Evolutionary conservation across 257 asterid genomes (phyloP), one percentile per base, ranked within the genome.

Genomic region (Verbascum thapsus): DNA sequence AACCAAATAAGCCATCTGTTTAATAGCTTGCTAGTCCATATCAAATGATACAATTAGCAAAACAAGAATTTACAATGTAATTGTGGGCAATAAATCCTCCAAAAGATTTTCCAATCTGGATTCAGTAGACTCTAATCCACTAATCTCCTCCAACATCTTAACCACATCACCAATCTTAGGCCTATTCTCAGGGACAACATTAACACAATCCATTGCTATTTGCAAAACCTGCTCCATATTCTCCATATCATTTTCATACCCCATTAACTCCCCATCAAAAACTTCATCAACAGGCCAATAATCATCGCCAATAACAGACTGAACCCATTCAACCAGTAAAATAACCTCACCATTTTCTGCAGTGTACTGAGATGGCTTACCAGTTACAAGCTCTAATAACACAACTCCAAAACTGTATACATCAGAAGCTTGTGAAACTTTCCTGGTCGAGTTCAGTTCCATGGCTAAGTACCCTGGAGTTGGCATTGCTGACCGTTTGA

Each of bases 371-470:
- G 51, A 7, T 49, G 13, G 49, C 56, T n/a, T 50, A 12, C 59
- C 23, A n/a, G 20, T 30, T 26, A 71, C 4, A 15, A 70, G 57
- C 51, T 71, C 80, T 30, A 75, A 38, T 0, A 71, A 52, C 11
- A 71, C 7, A 23, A 71, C 74, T 16, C 77, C 80, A 8, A 66
- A 75, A 64, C 71, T 61, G 56, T 66, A 71, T 7, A 70, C 74
- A 48, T 71, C 81, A 4, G 72, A 50, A 42, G 70, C 70, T 2
- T 43, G 57, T 11, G 72, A 61, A 7, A 71, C 38, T 15, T 44
- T 30, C 6, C 44, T 35, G 6, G 68, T 20, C 19, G 49, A 58
- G 35, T 30, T 43, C 35, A 34, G 63, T 43, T 75, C 71, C 1
- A 73, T 73, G 37, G 80, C 76, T 0, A 47, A 47, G 57, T 75